phyloP scores from a whole-genome alignment of 164 flowering plant species.

The Dillenia turbinata region DNA sequence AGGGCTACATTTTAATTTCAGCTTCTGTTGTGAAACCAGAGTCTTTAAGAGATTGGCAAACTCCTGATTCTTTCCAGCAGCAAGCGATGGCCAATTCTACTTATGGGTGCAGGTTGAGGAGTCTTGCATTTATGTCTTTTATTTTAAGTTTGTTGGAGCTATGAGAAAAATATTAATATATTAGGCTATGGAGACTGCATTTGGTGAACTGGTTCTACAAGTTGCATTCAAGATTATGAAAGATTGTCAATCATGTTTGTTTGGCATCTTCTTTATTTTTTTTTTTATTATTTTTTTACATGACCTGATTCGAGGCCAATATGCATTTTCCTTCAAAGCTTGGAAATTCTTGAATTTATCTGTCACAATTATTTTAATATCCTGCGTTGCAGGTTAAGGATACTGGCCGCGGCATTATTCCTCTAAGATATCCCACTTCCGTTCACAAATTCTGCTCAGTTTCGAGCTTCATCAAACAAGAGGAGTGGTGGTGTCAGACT shows the following conservation, averaged over 20 bases:
- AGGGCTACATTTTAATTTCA: slow-evolving; percentile 45
- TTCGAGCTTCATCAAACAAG: slow-evolving; percentile 28
- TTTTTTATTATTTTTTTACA: too few relatives aligned
- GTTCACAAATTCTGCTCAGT: slow-evolving; percentile 47
- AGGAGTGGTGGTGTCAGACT: slow-evolving; percentile 42
- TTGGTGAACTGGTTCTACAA: too few relatives aligned
- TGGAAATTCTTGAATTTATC: too few relatives aligned
- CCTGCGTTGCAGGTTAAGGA: slow-evolving; percentile 51
- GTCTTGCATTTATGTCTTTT: slow-evolving; percentile 1
- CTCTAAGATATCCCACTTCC: slow-evolving; percentile 49
- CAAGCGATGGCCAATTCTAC: slow-evolving; percentile 50
- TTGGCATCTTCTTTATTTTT: not conserved
- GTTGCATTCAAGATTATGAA: too few relatives aligned
- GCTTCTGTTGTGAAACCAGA: slow-evolving; percentile 60
- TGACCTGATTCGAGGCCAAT: too few relatives aligned
- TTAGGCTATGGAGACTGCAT: not conserved
- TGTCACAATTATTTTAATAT: too few relatives aligned
- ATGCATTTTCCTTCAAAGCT: too few relatives aligned
- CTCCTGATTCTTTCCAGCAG: slow-evolving; percentile 43
- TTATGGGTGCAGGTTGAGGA: slow-evolving; percentile 57
- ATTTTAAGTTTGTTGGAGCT: not conserved
- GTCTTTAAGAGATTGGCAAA: slow-evolving; percentile 42
- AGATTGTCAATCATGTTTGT: too few relatives aligned
- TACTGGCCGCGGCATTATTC: slow-evolving; percentile 59
- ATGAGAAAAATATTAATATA: not conserved